Conservation (phyloP, 331 rosid species). For the Prunus yedoensis region DNA sequence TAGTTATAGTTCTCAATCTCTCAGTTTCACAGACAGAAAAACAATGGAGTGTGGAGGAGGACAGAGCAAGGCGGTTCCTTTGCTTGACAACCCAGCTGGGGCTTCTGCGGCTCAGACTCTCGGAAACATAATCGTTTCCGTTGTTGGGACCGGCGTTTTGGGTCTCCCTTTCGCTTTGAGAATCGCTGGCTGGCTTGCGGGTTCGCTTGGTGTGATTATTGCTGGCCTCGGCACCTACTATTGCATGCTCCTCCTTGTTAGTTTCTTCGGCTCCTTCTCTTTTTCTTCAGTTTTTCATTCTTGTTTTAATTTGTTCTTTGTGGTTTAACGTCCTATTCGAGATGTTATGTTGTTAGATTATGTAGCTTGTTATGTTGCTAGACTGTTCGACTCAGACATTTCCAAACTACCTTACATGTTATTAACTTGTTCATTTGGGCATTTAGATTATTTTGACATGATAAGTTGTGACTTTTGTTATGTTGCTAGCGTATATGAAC, state of each 20-base stretch:
- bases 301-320: background rate
- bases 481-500: background rate
- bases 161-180: slow-evolving; percentile 87
- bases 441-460: background rate
- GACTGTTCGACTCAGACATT: background rate
- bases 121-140: slow-evolving; percentile 77
- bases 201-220: slow-evolving; percentile 55
- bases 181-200: slow-evolving; percentile 85
- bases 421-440: background rate
- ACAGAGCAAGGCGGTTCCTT: slow-evolving; percentile 32
- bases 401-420: background rate
- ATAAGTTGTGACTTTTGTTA: background rate
- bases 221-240: slow-evolving; percentile 57
- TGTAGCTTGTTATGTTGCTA: background rate
- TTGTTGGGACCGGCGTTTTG: slow-evolving; percentile 87
- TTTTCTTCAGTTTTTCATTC: background rate
- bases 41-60: slow-evolving; percentile 36
- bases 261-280: slow-evolving; percentile 20
- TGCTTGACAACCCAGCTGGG: slow-evolving; percentile 37
- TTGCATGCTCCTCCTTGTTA: slow-evolving; percentile 85
- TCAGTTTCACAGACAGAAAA: background rate
- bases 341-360: too few relatives aligned
- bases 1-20: background rate
- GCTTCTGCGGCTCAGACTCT: slow-evolving; percentile 61
- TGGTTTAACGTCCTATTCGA: background rate